Evolutionary conservation across 129 eudicot genomes (phyloP).

Genomic region (Flaveria linearis): DNA sequence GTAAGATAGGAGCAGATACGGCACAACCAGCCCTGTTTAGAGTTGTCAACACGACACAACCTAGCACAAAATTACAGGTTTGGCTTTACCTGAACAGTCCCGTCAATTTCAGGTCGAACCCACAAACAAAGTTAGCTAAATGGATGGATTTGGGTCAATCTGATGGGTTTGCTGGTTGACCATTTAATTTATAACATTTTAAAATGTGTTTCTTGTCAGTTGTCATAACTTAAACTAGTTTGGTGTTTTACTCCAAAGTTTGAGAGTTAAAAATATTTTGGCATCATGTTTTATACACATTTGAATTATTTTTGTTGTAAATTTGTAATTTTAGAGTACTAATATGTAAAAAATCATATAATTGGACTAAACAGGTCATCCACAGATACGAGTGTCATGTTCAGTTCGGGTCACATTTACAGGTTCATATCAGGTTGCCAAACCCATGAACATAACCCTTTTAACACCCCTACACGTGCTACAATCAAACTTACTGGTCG

Average conservation of each 20-base stretch:
- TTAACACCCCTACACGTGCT: neutral
- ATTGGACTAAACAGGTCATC: no score
- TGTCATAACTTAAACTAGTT: neutral
- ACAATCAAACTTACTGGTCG: neutral
- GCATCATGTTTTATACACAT: neutral
- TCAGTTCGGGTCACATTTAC: neutral
- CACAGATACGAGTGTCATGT: neutral
- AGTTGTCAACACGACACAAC: neutral
- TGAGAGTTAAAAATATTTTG: no score
- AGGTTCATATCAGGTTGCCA: no score
- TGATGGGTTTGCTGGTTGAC: no score
- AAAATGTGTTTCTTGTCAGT: neutral
- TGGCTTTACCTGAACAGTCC: neutral
- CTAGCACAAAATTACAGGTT: neutral
- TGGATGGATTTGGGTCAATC: neutral
- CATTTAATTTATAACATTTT: no score
- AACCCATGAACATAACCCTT: neutral
- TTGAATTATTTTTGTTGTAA: neutral
- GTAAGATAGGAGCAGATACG: neutral
- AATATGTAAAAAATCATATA: neutral
- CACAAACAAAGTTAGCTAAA: neutral
- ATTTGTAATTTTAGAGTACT: neutral
- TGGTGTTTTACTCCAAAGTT: no score
- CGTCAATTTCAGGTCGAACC: neutral
- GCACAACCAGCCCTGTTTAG: neutral